Percentiles rank a stretch among this genome's conserved stretches.
Evolutionary conservation across 75 land plant genomes (phyloP).

Genomic region (Azolla pinnata): DNA sequence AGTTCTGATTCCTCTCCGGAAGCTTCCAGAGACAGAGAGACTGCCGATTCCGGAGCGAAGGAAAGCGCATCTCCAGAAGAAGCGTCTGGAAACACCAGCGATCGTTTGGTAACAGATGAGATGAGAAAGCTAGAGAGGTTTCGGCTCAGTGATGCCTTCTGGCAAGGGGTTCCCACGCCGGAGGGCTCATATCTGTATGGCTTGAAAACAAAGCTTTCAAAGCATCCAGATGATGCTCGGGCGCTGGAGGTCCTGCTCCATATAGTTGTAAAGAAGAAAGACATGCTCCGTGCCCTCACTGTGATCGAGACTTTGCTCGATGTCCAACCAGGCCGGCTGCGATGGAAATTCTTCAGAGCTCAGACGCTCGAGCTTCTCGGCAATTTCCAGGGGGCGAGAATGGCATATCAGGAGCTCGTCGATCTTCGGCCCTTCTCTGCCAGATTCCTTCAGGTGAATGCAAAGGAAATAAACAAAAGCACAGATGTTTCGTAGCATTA

Average conservation of each 20-base stretch:
- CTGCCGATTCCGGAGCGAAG: too few relatives aligned
- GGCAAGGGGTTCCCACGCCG: slow-evolving; percentile 5
- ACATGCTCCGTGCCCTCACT: slow-evolving; percentile 13
- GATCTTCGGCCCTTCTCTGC: slow-evolving; percentile 25
- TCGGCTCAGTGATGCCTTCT: slow-evolving; percentile 3
- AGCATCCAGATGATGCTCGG: slow-evolving; percentile 16
- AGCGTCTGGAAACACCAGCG: too few relatives aligned
- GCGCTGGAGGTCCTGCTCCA: slow-evolving; percentile 16
- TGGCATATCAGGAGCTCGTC: slow-evolving; percentile 17
- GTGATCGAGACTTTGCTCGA: slow-evolving; percentile 20
- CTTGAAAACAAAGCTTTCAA: neutral
- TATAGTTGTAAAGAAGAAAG: slow-evolving; percentile 9
- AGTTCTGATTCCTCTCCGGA: too few relatives aligned
- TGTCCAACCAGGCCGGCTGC: slow-evolving; percentile 15
- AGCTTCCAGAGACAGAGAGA: too few relatives aligned
- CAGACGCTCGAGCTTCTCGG: slow-evolving; percentile 28
- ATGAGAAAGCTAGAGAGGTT: too few relatives aligned
- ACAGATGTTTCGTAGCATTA: neutral
- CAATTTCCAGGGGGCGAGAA: slow-evolving; percentile 12
- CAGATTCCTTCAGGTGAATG: slow-evolving; percentile 21
- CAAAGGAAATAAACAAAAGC: neutral
- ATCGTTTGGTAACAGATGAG: too few relatives aligned
- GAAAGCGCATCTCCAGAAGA: too few relatives aligned
- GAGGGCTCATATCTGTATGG: neutral
- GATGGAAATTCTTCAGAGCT: slow-evolving; percentile 24